Percentiles rank a stretch among this genome's conserved stretches.
phyloP scores from a whole-genome alignment of 1,284 basidiomycete genomes.

The Coniferiporia sulphurascens region DNA sequence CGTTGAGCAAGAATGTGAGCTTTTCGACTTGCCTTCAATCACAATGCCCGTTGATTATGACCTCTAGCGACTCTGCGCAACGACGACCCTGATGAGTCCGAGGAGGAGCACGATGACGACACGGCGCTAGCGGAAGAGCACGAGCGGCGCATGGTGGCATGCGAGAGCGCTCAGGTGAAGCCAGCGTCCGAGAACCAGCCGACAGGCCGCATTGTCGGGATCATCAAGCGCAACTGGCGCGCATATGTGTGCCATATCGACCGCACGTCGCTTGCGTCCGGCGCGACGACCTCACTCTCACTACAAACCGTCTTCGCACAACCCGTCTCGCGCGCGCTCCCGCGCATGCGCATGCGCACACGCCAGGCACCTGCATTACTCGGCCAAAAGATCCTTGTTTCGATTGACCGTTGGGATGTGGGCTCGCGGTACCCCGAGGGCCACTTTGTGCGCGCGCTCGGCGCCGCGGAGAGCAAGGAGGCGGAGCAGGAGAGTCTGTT shows the following conservation, averaged over 20 bases:
- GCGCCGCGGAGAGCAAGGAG: conserved; percentile 89
- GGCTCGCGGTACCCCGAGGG: conserved; percentile 94
- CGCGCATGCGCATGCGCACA: conserved; percentile 91
- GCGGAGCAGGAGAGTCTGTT: conserved; percentile 94
- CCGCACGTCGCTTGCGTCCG: conserved; percentile 78
- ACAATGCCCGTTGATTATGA: conserved; percentile 11
- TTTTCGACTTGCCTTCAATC: conserved; percentile 1
- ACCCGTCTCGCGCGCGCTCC: conserved; percentile 87
- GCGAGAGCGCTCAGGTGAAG: conserved; percentile 34
- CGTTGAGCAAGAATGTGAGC: conserved; percentile 82
- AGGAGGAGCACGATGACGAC: conserved; percentile 49
- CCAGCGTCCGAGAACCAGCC: conserved; percentile 65
- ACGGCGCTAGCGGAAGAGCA: conserved; percentile 47
- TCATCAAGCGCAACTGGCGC: conserved; percentile 95
- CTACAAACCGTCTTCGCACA: conserved; percentile 94
- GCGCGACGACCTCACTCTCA: conserved; percentile 75
- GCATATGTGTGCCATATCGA: conserved; percentile 98
- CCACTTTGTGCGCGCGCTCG: conserved; percentile 93
- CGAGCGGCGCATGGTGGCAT: conserved; percentile 39
- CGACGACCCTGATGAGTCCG: conserved; percentile 83
- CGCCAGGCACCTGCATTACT: conserved; percentile 88
- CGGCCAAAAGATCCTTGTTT: conserved; percentile 93
- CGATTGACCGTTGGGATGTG: conserved; percentile 89
- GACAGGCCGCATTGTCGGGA: conserved; percentile 88
- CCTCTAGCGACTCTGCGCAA: conserved; percentile 73